phyloP scores from a whole-genome alignment of 139 green algal species.

The Chlorella sp. region DNA sequence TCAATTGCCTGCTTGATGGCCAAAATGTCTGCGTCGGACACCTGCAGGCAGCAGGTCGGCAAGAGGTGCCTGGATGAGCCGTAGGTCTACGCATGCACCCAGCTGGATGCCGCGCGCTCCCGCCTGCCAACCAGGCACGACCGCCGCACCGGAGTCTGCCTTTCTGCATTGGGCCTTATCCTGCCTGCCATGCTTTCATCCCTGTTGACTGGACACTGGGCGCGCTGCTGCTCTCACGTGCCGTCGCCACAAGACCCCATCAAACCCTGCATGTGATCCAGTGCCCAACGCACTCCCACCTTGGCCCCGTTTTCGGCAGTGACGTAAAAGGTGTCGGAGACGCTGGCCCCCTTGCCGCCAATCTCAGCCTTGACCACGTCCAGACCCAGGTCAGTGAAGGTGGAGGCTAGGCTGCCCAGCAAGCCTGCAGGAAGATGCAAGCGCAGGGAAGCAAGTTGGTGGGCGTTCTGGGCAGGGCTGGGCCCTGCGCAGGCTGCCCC shows the following conservation, averaged over 20 bases:
- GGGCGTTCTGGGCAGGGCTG: neutral
- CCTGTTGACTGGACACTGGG: too few species aligned
- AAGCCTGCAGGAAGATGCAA: constrained; percentile 53
- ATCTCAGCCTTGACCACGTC: constrained; percentile 73
- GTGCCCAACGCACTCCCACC: neutral
- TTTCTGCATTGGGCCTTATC: too few species aligned
- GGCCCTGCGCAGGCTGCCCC: neutral
- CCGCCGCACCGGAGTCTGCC: too few species aligned
- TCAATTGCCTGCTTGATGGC: constrained; percentile 28
- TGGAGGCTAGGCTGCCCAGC: constrained; percentile 67
- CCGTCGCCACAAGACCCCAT: too few species aligned
- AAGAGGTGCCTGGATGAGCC: too few species aligned
- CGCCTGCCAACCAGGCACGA: too few species aligned
- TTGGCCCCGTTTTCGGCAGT: constrained; percentile 38
- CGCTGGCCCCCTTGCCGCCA: constrained; percentile 37
- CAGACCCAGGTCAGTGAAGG: constrained; percentile 80
- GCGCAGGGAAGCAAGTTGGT: neutral
- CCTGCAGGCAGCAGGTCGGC: too few species aligned
- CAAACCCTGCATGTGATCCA: too few species aligned
- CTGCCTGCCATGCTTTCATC: too few species aligned
- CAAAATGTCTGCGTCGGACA: constrained; percentile 8
- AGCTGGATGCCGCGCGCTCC: too few species aligned
- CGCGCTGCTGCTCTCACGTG: too few species aligned
- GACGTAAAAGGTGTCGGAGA: constrained; percentile 89
- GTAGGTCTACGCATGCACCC: too few species aligned